Conservation (phyloP, 257 asterid genomes). For the Penstemon barbatus region DNA sequence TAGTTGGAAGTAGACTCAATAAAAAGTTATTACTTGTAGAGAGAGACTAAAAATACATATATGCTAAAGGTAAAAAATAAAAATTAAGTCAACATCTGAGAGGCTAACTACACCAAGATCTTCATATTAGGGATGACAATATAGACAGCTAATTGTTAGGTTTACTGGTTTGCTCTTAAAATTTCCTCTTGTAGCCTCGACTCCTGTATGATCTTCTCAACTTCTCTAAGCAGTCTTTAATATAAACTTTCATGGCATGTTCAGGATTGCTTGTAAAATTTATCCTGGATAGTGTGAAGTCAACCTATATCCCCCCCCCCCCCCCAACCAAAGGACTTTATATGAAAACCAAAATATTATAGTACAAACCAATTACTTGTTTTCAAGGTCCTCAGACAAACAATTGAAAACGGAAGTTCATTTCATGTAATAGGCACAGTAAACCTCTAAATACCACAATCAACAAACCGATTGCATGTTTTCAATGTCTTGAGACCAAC, state of each 20-base stretch:
- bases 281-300: background rate
- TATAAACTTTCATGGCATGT: constrained; percentile 15
- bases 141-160: background rate
- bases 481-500: constrained; percentile 14
- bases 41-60: background rate
- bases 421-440: constrained; percentile 12
- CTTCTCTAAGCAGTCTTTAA: constrained; percentile 10
- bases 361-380: background rate
- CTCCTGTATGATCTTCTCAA: constrained; percentile 7
- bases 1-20: background rate
- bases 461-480: background rate
- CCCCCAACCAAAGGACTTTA: background rate
- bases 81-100: background rate
- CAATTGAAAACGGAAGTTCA: constrained; percentile 8
- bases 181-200: constrained; percentile 8
- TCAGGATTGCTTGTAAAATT: background rate
- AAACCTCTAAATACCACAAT: constrained; percentile 9
- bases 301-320: background rate
- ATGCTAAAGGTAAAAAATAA: background rate
- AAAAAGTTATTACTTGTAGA: background rate
- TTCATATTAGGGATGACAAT: background rate
- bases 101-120: constrained; percentile 4
- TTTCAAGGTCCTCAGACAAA: constrained; percentile 12
- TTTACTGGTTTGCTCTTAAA: background rate
- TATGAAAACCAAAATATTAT: background rate